phyloP scores from a whole-genome alignment of 805 yeast species.

The Candida maris region DNA sequence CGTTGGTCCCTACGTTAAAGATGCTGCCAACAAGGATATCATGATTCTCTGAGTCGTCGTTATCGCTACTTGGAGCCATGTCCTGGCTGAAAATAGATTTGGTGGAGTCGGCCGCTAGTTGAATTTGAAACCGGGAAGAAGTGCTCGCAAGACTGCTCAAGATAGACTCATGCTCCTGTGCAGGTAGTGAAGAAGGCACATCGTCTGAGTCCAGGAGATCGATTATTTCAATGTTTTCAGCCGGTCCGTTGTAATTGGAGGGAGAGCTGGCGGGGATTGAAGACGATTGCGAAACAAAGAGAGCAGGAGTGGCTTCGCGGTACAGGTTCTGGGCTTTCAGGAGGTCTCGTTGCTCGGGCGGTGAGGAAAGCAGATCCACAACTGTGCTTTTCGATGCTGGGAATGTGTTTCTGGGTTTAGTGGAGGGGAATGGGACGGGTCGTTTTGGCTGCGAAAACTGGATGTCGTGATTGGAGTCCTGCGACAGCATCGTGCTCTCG shows the following conservation, averaged over 20 bases:
- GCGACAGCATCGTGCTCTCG: neutral
- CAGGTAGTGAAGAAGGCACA: neutral
- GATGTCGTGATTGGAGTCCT: neutral
- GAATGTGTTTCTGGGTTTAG: too few species aligned
- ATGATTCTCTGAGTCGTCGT: conserved; percentile 1
- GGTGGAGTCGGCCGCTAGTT: conserved; percentile 1
- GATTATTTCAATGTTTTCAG: conserved; percentile 7
- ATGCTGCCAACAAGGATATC: conserved; percentile 8
- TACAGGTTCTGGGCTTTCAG: conserved; percentile 1
- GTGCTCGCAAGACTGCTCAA: neutral
- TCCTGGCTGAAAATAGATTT: conserved; percentile 1
- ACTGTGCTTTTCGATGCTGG: conserved; percentile 2
- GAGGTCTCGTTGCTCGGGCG: conserved; percentile 2
- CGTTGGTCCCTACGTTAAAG: conserved; percentile 12
- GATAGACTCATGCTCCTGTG: neutral
- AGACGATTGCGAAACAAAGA: conserved; percentile 7
- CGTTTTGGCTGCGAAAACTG: neutral
- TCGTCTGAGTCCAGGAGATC: conserved; percentile 11
- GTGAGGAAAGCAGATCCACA: conserved; percentile 1
- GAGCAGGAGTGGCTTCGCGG: neutral
- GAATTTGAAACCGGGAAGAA: neutral
- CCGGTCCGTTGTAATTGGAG: neutral
- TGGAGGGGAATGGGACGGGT: neutral
- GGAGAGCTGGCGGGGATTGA: conserved; percentile 5
- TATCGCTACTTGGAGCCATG: conserved; percentile 5